Percentiles rank a stretch among this genome's conserved stretches.
phyloP scores from a whole-genome alignment of 1,284 basidiomycete genomes.

The Anthracocystis setariae region DNA sequence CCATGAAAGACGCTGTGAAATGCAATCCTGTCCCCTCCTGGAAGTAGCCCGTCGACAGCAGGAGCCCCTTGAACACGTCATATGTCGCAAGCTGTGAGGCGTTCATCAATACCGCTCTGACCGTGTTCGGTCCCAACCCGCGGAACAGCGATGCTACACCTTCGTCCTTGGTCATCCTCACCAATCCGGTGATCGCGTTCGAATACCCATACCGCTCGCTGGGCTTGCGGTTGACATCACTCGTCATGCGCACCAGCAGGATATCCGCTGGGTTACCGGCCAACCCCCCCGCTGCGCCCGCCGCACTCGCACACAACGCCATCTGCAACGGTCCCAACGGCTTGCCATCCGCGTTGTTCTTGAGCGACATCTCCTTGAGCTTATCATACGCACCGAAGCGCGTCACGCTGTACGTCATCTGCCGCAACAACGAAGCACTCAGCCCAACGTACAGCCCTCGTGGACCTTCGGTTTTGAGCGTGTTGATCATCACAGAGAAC shows the following conservation, averaged over 20 bases:
- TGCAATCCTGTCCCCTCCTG: constrained; percentile 70
- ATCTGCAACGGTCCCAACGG: constrained; percentile 49
- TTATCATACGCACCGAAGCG: constrained; percentile 65
- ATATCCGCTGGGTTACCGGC: constrained; percentile 71
- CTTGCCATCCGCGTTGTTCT: constrained; percentile 20
- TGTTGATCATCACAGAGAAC: constrained; percentile 46
- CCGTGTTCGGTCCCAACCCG: constrained; percentile 71
- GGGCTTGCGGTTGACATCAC: constrained; percentile 66
- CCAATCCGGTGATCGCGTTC: constrained; percentile 70
- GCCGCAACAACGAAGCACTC: constrained; percentile 58
- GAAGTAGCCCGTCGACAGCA: constrained; percentile 68
- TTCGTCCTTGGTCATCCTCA: constrained; percentile 70
- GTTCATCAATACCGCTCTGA: constrained; percentile 72
- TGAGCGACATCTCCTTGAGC: constrained; percentile 51
- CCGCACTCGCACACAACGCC: constrained; percentile 59
- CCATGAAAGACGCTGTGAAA: constrained; percentile 69
- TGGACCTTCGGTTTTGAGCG: constrained; percentile 51
- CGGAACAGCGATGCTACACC: constrained; percentile 69
- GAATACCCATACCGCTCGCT: constrained; percentile 63
- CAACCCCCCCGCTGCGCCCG: constrained; percentile 61
- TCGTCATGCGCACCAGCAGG: constrained; percentile 69
- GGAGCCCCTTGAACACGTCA: constrained; percentile 71
- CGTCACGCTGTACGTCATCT: constrained; percentile 66
- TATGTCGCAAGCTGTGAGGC: constrained; percentile 68
- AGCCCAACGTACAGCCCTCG: constrained; percentile 64